Percentiles rank a stretch among this genome's conserved stretches.
Conservation (phyloP, 306 rosid species). For the Adenanthera pavonina region DNA sequence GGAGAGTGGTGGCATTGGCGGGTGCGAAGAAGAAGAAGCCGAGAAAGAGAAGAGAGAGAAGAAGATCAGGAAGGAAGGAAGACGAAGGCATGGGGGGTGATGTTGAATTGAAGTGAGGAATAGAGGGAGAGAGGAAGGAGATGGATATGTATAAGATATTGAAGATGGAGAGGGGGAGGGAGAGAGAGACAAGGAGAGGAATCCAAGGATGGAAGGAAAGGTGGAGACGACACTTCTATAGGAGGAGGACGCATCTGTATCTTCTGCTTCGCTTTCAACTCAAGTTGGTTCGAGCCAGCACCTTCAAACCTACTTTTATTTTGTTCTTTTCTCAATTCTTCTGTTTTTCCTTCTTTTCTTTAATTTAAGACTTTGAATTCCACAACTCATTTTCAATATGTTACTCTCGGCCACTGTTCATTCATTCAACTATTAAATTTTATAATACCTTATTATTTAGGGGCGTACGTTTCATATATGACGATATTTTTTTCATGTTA, state of each 20-base stretch:
- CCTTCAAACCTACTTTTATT: conserved; percentile 33
- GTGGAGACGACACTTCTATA: conserved; percentile 7
- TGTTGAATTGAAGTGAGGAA: neutral
- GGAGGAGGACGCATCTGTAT: neutral
- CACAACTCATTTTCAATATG: too few relatives aligned
- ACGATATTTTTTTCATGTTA: too few relatives aligned
- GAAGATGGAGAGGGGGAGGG: neutral
- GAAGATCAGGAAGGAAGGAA: neutral
- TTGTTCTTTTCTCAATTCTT: neutral
- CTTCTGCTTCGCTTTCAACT: conserved; percentile 51
- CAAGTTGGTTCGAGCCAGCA: conserved; percentile 43
- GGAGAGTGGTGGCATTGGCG: neutral
- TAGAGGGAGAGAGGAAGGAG: neutral
- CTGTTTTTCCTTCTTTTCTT: neutral
- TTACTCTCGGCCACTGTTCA: too few relatives aligned
- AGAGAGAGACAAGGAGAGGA: conserved; percentile 20
- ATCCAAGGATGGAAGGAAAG: neutral
- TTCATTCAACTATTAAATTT: too few relatives aligned
- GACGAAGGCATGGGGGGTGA: neutral
- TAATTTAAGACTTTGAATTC: too few relatives aligned
- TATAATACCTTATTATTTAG: too few relatives aligned
- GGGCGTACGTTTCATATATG: too few relatives aligned
- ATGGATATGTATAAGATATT: neutral
- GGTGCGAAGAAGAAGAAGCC: conserved; percentile 9
- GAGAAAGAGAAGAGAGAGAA: neutral